A percentile compares a stretch with the other conserved stretches of the same genome.
These are phyloP conservation scores for Nicotiana undulata DNA, from an alignment of 257 asterid species.

Conservation along the genomic window DNA sequence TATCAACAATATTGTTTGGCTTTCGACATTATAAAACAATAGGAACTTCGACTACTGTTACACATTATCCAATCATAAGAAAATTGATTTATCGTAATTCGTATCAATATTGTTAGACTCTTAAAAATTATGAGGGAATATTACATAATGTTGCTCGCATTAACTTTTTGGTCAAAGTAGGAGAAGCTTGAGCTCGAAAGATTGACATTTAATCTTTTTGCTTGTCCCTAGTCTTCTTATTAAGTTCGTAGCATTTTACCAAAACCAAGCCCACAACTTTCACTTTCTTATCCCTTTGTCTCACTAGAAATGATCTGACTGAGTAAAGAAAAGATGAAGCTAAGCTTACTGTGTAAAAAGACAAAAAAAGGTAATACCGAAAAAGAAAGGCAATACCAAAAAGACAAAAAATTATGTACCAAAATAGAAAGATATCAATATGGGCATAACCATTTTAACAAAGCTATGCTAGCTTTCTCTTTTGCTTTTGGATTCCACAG, in stretches of 20 bases:
- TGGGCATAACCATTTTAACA: conserved; percentile 2
- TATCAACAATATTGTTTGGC: no score
- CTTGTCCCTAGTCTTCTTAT: not conserved
- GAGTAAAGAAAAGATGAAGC: not conserved
- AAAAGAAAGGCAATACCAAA: not conserved
- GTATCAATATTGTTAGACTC: not conserved
- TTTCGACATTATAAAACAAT: no score
- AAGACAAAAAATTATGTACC: not conserved
- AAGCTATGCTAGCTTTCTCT: not conserved
- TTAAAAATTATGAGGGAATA: not conserved
- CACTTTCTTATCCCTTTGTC: not conserved
- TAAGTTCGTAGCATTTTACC: not conserved
- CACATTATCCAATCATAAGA: not conserved
- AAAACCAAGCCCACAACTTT: not conserved
- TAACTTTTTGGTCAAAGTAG: not conserved
- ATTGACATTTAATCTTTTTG: not conserved
- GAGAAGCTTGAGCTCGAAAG: not conserved
- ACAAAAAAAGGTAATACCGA: no score
- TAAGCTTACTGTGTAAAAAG: not conserved
- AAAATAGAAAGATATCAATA: conserved; percentile 2
- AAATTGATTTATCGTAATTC: no score
- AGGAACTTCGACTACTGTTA: not conserved
- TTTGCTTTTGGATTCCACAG: not conserved
- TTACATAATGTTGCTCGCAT: not conserved
- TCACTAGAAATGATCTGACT: not conserved